Evolutionary conservation across 352 stramenopile species (phyloP), one percentile per base, ranked within the genome.

Genomic region (Pythium monospermum): DNA sequence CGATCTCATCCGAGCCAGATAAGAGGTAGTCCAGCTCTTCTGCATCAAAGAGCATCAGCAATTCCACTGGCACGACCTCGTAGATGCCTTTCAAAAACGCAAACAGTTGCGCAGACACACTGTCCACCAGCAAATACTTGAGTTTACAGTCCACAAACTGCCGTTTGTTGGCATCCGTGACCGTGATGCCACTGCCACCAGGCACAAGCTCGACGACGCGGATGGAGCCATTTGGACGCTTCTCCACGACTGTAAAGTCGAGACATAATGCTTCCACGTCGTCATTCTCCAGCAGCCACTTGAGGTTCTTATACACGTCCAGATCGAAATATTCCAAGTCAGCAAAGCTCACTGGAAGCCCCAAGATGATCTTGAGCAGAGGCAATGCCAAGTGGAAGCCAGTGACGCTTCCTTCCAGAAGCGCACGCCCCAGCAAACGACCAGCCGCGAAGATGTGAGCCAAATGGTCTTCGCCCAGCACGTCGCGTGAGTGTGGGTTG

Each of bases 1-100:
- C 87, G 54, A 99, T 97, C 67, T 93, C 81, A 5, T 95, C 90
- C 35, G 98, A 77, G n/a, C 96, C 96, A 55, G 93, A 98, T 50
- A 99, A 80, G 23, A 99, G 50, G 47, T 98, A 77, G 61, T 99
- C 96, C 5, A 99, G 73, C 70, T 99, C 95, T 73, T 99, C 94
- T 25, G 94, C 94, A 64, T 99, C 96, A 66, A 99, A 99, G 6
- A 97, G 74, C 44, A 96, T 87, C 21, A 99, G 61, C 42, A 98
- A 75, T 25, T 95, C 75, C 40, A 93, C 83, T 2, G 96, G 96
- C 57, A 98, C 87, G 15, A 98, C 87, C 54, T 98, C 91, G 64
- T 98, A 98, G 38, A 99, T 87, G 21, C 96, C 96, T 39, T 80
- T 89, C 22, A 99, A 53, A 42, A 86, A 73, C 3, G 68, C 75